Percentiles rank a stretch among this genome's conserved stretches.
Evolutionary conservation across 352 stramenopile genomes (phyloP).

Genomic region (Pythium myriotylum): DNA sequence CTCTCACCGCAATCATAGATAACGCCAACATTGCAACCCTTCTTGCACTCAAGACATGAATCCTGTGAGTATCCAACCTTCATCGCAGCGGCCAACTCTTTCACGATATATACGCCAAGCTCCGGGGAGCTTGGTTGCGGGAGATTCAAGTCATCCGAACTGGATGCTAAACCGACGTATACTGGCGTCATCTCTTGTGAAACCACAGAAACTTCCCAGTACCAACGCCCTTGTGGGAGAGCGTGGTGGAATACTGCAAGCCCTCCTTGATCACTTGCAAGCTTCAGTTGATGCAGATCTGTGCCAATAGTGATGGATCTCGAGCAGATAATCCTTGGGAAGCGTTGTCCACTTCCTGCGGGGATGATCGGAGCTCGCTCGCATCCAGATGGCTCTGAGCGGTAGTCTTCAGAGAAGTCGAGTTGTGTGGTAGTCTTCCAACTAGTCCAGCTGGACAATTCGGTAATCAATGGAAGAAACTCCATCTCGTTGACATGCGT

Average conservation of each 20-base stretch:
- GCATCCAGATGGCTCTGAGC: conserved; percentile 30
- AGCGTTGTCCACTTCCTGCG: conserved; percentile 51
- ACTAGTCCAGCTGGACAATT: conserved; percentile 72
- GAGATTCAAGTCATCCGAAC: conserved; percentile 64
- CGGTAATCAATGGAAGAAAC: conserved; percentile 63
- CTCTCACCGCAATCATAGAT: conserved; percentile 66
- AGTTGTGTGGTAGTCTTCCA: conserved; percentile 75
- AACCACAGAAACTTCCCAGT: conserved; percentile 75
- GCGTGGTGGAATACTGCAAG: conserved; percentile 72
- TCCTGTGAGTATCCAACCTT: neutral
- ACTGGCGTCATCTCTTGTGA: conserved; percentile 54
- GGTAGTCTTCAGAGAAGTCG: conserved; percentile 44
- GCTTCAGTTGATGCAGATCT: conserved; percentile 64
- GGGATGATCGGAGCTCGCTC: conserved; percentile 61
- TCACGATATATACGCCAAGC: conserved; percentile 42
- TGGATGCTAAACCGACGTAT: conserved; percentile 69
- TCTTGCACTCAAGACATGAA: conserved; percentile 36
- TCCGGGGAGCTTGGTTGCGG: neutral
- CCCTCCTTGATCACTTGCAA: conserved; percentile 46
- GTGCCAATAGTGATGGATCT: conserved; percentile 64
- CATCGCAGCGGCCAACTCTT: conserved; percentile 30
- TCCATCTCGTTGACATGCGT: conserved; percentile 55
- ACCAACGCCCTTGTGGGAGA: conserved; percentile 71
- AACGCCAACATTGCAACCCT: conserved; percentile 46
- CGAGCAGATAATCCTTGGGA: conserved; percentile 74